These are phyloP conservation scores for Pythium volutum DNA, from an alignment of 352 stramenopile species.

Conservation along the genomic window DNA sequence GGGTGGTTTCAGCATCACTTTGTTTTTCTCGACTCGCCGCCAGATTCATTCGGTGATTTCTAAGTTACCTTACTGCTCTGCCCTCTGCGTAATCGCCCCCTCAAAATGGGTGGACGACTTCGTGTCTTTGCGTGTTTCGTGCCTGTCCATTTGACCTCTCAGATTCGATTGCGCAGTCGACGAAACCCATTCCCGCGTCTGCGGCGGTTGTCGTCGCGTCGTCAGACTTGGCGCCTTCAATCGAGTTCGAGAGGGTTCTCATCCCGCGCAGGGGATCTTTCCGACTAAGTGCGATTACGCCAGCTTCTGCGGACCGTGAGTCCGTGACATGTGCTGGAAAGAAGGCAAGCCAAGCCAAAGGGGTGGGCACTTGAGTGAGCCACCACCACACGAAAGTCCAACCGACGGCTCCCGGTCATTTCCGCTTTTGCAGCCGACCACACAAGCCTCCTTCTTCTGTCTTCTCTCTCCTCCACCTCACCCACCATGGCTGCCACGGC, in stretches of 20 bases:
- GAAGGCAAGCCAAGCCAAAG: too few relatives aligned
- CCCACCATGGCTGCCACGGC: constrained; percentile 55
- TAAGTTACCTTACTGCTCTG: too few relatives aligned
- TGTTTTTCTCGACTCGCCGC: too few relatives aligned
- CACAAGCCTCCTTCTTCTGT: constrained; percentile 16
- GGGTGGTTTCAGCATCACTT: too few relatives aligned
- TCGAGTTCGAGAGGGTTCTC: constrained; percentile 18
- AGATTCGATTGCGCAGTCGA: too few relatives aligned
- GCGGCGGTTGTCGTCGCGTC: neutral
- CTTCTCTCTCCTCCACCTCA: neutral
- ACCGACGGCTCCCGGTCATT: constrained; percentile 13
- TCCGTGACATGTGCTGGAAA: constrained; percentile 24
- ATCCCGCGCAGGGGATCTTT: constrained; percentile 10
- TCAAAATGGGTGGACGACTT: too few relatives aligned
- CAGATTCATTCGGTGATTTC: neutral
- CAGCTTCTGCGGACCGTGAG: neutral
- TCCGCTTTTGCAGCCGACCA: constrained; percentile 31
- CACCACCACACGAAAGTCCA: neutral
- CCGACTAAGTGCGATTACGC: constrained; percentile 24
- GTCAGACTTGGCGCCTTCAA: neutral
- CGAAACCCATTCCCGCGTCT: too few relatives aligned
- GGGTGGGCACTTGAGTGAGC: constrained; percentile 11
- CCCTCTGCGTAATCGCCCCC: too few relatives aligned
- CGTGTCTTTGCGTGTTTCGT: too few relatives aligned
- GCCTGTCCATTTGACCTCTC: too few relatives aligned